A percentile compares a stretch with the other conserved stretches of the same genome.
Conservation (phyloP, 2,329 filamentous ascomycete genomes). For the Calonectria hongkongensis region DNA sequence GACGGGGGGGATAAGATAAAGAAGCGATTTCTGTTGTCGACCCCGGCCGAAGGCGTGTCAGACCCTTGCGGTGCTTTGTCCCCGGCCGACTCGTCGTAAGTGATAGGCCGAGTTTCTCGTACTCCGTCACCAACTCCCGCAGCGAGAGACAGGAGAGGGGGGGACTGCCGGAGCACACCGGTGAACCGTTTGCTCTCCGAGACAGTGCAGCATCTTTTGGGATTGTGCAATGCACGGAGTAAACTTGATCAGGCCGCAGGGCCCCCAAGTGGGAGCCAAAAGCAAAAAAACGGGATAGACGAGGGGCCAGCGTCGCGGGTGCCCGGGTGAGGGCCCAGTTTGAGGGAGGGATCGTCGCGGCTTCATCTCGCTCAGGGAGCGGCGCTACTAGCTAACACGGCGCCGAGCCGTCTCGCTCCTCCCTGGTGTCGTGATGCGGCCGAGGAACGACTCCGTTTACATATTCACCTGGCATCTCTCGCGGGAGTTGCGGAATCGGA, state of each 20-base stretch:
- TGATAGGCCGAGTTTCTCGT: conserved; percentile 4
- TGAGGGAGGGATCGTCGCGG: conserved; percentile 39
- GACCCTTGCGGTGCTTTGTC: conserved; percentile 17
- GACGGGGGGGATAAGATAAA: not conserved
- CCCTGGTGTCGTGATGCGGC: conserved; percentile 9
- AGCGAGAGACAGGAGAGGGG: not conserved
- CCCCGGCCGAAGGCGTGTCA: conserved; percentile 18
- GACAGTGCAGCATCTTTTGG: conserved; percentile 15
- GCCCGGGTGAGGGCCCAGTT: conserved; percentile 9
- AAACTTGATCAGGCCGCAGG: not conserved
- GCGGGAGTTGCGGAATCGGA: not conserved
- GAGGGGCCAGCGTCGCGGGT: conserved; percentile 25
- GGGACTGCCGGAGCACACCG: not conserved
- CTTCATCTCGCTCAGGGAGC: conserved; percentile 39
- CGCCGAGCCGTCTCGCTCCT: conserved; percentile 19
- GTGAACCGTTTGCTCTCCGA: conserved; percentile 15
- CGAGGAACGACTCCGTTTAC: not conserved
- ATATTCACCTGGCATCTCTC: not conserved
- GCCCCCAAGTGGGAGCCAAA: conserved; percentile 27
- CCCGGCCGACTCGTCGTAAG: conserved; percentile 14
- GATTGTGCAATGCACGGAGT: conserved; percentile 19
- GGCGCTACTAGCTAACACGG: conserved; percentile 16
- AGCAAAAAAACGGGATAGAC: conserved; percentile 32
- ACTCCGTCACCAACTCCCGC: conserved; percentile 7
- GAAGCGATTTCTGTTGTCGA: not conserved